phyloP scores from a whole-genome alignment of 2,329 filamentous ascomycete species.

The Fusarium verrucosum region DNA sequence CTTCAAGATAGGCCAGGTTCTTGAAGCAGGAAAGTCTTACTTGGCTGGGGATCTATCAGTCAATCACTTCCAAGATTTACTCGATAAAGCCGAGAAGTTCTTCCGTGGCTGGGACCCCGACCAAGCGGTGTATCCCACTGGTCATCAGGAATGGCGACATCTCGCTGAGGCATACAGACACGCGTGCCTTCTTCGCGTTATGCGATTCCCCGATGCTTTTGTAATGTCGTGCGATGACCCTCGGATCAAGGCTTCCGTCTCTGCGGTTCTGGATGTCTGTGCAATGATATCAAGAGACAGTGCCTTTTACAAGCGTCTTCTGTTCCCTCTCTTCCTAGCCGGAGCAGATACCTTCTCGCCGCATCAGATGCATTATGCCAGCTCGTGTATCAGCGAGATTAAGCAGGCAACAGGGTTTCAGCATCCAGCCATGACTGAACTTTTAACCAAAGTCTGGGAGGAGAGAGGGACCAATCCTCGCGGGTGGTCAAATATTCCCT shows the following conservation, averaged over 20 bases:
- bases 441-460: slow-evolving; percentile 41
- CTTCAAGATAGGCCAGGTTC: slow-evolving; percentile 37
- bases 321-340: slow-evolving; percentile 45
- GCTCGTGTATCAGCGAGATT: slow-evolving; percentile 39
- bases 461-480: slow-evolving; percentile 25
- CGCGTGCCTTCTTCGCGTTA: slow-evolving; percentile 43
- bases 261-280: slow-evolving; percentile 40
- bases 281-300: slow-evolving; percentile 35
- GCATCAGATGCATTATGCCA: slow-evolving; percentile 43
- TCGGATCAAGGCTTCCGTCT: slow-evolving; percentile 37
- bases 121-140: slow-evolving; percentile 40
- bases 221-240: slow-evolving; percentile 36
- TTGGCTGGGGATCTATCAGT: background rate
- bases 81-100: slow-evolving; percentile 38
- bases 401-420: slow-evolving; percentile 40
- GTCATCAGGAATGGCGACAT: slow-evolving; percentile 41
- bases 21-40: slow-evolving; percentile 37
- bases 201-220: slow-evolving; percentile 44
- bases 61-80: slow-evolving; percentile 17
- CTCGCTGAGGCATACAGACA: slow-evolving; percentile 45
- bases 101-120: slow-evolving; percentile 42
- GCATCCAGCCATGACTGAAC: slow-evolving; percentile 41
- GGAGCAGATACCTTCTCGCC: slow-evolving; percentile 37
- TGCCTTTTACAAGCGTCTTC: slow-evolving; percentile 41
- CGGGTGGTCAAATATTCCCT: slow-evolving; percentile 37